These are phyloP conservation scores for Cladorrhinum sp. DNA, from an alignment of 2,329 filamentous ascomycete genomes.

Conservation along the genomic window DNA sequence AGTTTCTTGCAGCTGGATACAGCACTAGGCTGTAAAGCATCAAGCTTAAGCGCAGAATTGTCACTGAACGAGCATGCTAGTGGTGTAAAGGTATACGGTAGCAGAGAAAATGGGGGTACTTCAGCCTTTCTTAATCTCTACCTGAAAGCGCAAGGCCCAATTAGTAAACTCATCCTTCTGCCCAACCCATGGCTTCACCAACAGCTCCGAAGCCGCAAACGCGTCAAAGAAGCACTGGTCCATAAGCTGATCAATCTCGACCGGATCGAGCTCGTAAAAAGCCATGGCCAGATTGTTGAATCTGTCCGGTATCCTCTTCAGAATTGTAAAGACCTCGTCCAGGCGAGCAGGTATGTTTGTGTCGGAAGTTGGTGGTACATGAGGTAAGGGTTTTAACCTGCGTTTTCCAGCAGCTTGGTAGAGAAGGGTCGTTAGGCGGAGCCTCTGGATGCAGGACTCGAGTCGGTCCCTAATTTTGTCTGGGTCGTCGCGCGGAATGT, in stretches of 20 bases:
- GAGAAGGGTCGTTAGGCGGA: conserved; percentile 65
- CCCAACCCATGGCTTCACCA: conserved; percentile 60
- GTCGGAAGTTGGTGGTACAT: conserved; percentile 19
- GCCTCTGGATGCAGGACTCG: conserved; percentile 59
- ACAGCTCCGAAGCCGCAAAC: conserved; percentile 51
- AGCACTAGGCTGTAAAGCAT: background rate
- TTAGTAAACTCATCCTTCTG: conserved; percentile 71
- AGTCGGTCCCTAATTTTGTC: conserved; percentile 63
- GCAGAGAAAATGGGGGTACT: background rate
- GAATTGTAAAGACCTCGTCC: conserved; percentile 53
- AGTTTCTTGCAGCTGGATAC: too few species aligned
- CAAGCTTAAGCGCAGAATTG: background rate
- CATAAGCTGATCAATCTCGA: conserved; percentile 57
- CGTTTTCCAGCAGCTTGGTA: conserved; percentile 69
- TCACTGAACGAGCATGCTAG: background rate
- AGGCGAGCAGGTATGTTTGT: conserved; percentile 40
- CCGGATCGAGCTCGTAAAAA: conserved; percentile 67
- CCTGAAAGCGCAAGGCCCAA: conserved; percentile 64
- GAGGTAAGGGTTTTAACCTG: conserved; percentile 57
- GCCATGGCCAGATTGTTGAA: conserved; percentile 68
- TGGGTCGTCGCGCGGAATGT: conserved; percentile 62
- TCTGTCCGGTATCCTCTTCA: conserved; percentile 61
- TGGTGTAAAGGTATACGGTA: background rate
- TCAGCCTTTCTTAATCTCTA: conserved; percentile 47
- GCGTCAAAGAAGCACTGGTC: conserved; percentile 60